Conservation (phyloP, 2,329 filamentous ascomycete species). For the Paecilomyces fulvus region DNA sequence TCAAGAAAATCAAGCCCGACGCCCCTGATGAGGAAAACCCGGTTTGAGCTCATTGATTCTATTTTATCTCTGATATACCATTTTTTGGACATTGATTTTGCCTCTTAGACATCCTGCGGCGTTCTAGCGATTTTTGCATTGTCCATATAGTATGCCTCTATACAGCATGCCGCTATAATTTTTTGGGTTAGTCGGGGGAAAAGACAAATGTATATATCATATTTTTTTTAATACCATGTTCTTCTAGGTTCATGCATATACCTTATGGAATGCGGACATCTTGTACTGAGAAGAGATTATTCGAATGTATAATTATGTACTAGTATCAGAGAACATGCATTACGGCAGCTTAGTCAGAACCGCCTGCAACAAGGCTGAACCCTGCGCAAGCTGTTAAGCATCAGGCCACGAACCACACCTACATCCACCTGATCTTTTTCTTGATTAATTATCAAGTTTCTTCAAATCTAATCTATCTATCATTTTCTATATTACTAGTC, state of each 20-base stretch:
- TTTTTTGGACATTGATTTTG: neutral
- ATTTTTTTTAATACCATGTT: too few species aligned
- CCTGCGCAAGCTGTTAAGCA: too few species aligned
- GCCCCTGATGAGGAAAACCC: slow-evolving; percentile 8
- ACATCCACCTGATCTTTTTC: neutral
- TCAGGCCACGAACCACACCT: neutral
- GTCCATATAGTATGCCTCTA: neutral
- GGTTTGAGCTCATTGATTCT: slow-evolving; percentile 5
- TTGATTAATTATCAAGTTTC: neutral
- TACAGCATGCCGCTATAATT: neutral
- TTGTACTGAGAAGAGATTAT: too few species aligned
- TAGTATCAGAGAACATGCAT: too few species aligned
- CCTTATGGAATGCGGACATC: too few species aligned
- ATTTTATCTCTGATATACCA: neutral
- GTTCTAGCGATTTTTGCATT: neutral
- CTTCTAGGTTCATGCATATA: too few species aligned
- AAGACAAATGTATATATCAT: too few species aligned
- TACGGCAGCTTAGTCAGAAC: too few species aligned
- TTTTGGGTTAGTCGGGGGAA: too few species aligned
- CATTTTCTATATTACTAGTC: too few species aligned
- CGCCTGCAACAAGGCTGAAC: too few species aligned
- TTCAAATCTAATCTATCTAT: neutral
- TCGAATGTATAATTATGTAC: too few species aligned
- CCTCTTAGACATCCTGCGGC: neutral
- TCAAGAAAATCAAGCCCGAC: slow-evolving; percentile 21